A percentile compares a stretch with the other conserved stretches of the same genome.
Evolutionary conservation across 2,329 filamentous ascomycete species (phyloP).

Genomic region (Chaetomium strumarium): DNA sequence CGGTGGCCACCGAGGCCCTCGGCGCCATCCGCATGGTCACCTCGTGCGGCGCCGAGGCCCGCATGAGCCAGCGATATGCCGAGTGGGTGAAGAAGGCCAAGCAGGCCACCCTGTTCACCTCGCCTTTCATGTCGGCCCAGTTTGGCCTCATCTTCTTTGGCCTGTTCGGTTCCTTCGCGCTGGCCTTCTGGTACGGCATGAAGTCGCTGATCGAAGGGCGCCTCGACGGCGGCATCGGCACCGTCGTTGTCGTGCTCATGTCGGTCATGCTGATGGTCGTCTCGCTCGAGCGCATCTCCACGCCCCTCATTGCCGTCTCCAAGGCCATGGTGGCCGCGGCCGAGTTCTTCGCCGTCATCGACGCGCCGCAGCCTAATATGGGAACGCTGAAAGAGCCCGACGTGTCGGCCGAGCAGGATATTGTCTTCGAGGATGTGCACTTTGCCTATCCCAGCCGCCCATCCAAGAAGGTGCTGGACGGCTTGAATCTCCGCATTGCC

Average conservation of each 20-base stretch:
- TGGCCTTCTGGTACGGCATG: conserved; percentile 59
- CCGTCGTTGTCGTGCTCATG: conserved; percentile 51
- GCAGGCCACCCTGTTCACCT: conserved; percentile 41
- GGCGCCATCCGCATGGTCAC: conserved; percentile 55
- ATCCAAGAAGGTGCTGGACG: conserved; percentile 57
- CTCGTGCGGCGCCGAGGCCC: conserved; percentile 55
- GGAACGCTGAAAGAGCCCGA: conserved; percentile 42
- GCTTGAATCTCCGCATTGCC: conserved; percentile 52
- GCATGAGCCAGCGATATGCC: conserved; percentile 48
- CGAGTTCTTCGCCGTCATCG: conserved; percentile 52
- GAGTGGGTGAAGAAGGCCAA: conserved; percentile 50
- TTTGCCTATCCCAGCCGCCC: conserved; percentile 68
- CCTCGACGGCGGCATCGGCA: conserved; percentile 43
- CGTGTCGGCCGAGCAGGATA: conserved; percentile 46
- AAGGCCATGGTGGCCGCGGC: conserved; percentile 54
- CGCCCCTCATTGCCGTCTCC: conserved; percentile 51
- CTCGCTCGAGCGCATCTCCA: conserved; percentile 51
- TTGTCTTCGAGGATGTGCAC: conserved; percentile 57
- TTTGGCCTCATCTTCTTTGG: conserved; percentile 52
- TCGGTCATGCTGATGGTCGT: conserved; percentile 54
- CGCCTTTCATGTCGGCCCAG: conserved; percentile 47
- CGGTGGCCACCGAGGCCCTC: conserved; percentile 57
- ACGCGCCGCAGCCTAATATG: conserved; percentile 37
- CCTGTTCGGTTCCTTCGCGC: conserved; percentile 46
- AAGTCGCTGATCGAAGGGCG: conserved; percentile 43